phyloP scores from a whole-genome alignment of 2,329 filamentous ascomycete species.

The Exophiala calicioides region DNA sequence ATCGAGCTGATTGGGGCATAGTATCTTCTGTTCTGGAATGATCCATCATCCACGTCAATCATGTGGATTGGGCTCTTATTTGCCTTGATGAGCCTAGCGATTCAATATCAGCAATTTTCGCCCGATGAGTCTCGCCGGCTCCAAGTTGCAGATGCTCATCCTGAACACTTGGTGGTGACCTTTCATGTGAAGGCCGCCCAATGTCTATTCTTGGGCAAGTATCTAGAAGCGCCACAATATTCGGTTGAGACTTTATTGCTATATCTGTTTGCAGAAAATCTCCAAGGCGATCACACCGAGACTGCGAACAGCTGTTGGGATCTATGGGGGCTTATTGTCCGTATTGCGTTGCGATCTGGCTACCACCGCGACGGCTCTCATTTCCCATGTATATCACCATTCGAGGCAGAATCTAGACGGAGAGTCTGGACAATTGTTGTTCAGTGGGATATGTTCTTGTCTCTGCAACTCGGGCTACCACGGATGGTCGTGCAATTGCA shows the following conservation, averaged over 20 bases:
- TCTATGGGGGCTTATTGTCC: conserved; percentile 50
- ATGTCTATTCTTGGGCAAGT: conserved; percentile 55
- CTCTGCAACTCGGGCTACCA: conserved; percentile 65
- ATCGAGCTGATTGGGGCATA: conserved; percentile 53
- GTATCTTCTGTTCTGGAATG: conserved; percentile 56
- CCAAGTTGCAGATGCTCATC: conserved; percentile 1
- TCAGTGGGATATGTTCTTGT: conserved; percentile 46
- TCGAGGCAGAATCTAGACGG: conserved; percentile 56
- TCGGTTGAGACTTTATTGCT: conserved; percentile 28
- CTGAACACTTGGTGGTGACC: conserved; percentile 35
- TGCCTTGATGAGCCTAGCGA: conserved; percentile 46
- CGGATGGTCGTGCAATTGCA: conserved; percentile 61
- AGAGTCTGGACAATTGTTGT: conserved; percentile 44
- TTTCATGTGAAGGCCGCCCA: conserved; percentile 44
- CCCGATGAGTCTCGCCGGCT: conserved; percentile 10
- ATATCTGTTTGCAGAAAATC: conserved; percentile 57
- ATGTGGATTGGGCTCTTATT: conserved; percentile 56
- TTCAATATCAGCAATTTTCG: conserved; percentile 22
- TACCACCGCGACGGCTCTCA: conserved; percentile 57
- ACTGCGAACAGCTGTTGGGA: conserved; percentile 32
- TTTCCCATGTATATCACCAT: conserved; percentile 55
- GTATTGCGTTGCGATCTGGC: conserved; percentile 62
- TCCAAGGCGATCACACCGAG: conserved; percentile 52
- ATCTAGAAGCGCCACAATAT: conserved; percentile 25
- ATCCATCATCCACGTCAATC: conserved; percentile 48